Evolutionary conservation across 1,284 basidiomycete species (phyloP), one percentile per base, ranked within the genome.

Genomic region (Anthracocystis walkeri): DNA sequence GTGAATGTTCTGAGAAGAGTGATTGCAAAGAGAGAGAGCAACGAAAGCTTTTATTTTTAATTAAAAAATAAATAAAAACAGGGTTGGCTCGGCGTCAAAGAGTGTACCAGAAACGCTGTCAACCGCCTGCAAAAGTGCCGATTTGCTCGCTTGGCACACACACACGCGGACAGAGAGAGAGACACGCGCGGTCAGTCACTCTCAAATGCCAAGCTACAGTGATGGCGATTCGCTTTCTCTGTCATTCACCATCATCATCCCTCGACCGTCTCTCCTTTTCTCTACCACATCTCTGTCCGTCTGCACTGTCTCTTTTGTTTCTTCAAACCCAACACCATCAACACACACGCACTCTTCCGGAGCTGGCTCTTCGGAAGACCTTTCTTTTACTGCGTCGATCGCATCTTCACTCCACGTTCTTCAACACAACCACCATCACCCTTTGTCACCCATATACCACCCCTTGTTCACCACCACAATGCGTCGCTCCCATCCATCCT

Each of bases 361-460:
- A 69, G 66, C 60, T 59, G 66, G 66, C 40, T 69, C 60, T 56
- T 56, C 44, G 57, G 60, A 35, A 14, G 14, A 7, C n/a, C 38
- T 14, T 7, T 12, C 18, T 14, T 14, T 12, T 38, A 23, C 44
- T 33, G 12, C 48, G 16, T 45, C 41, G 44, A 55, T 31, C 23
- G 23, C 51, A 18, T 18, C 3, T 40, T 29, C 33, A 23, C 5
- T n/a, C 21, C 3, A 10, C 31, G 31, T 33, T n/a, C 4, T 41
- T 41, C 38, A 42, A 23, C 46, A 41, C 3, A 7, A 14, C 23
- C 33, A 27, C 41, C 33, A 25, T 20, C 10, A 23, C 7, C 3
- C 46, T 10, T 11, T 38, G 35, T 29, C 31, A 40, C 35, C 31
- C 31, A 7, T n/a, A 58, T 42, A 23, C n/a, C 35, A n/a, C 49